Evolutionary conservation across 208 protist species (phyloP), one percentile per base, ranked within the genome.

Genomic region (Porcisia hertigi): DNA sequence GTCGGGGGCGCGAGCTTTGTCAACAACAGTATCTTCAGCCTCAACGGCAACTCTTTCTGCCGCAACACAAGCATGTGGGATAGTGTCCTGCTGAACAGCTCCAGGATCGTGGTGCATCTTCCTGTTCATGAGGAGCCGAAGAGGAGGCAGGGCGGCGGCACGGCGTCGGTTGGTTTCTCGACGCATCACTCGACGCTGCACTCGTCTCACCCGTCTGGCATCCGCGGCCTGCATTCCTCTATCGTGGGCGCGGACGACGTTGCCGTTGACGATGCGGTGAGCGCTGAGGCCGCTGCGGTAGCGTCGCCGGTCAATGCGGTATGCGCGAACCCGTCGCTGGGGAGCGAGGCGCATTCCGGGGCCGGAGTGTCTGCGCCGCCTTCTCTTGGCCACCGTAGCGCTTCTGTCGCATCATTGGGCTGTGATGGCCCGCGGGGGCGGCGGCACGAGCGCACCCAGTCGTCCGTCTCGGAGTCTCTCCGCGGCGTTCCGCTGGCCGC

Each of bases 1-100:
- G 63, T n/a, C 43, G 62, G 25, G 34, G 47, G 30, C 54, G 54
- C 34, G 39, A 57, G 41, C 55, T 0, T 71, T 55, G 67, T 54
- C 30, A 83, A 82, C 65, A 49, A 62, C 73, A 86, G 82, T 54
- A 72, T 80, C 30, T 75, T 80, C 59, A 76, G 73, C 71, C 23
- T 66, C 45, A 43, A 65, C 43, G 52, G 60, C 66, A 74, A 45
- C 49, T 62, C 76, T 34, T 62, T 69, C 59, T 53, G 43, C 69
- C 58, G 57, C 76, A 76, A 73, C 53, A 62, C 52, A 30, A 79
- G 69, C 73, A 72, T 75, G 59, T 45, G 75, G 64, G 75, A 79
- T 71, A 58, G 63, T 5, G 69, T 18, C 34, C 36, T 80, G 63
- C 59, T 82, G 65, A 71, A 72, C 71, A 76, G 77, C 52, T 71